Evolutionary conservation across 2,329 filamentous ascomycete genomes (phyloP).

Genomic region (Neonectria magnoliae): DNA sequence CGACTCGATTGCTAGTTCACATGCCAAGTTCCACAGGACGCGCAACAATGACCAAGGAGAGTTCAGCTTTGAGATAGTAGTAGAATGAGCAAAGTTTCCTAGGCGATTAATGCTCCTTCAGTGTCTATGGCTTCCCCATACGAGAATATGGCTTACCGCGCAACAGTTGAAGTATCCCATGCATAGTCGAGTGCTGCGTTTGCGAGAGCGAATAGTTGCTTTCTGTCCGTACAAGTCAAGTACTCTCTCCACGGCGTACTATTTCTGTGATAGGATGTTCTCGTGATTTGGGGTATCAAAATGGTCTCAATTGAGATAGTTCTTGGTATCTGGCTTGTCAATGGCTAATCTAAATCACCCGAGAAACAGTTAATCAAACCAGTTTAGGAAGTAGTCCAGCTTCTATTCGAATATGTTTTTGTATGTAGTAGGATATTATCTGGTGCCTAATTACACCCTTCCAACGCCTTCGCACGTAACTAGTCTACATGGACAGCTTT

Average conservation of each 20-base stretch:
- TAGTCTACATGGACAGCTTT: neutral
- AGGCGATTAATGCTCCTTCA: neutral
- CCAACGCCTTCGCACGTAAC: constrained; percentile 27
- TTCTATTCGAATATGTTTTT: neutral
- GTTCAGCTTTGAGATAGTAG: accelerated
- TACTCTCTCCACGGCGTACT: neutral
- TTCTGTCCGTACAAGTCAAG: neutral
- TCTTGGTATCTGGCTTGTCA: neutral
- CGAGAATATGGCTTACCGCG: neutral
- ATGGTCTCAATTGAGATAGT: neutral
- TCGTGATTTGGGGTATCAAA: neutral
- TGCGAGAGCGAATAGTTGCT: neutral
- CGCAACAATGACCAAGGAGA: neutral
- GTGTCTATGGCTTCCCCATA: neutral
- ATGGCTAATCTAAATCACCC: no score
- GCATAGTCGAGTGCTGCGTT: neutral
- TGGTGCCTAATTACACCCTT: neutral
- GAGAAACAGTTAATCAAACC: neutral
- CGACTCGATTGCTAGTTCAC: neutral
- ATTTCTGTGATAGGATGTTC: no score
- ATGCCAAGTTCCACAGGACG: neutral
- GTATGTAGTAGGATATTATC: constrained; percentile 20
- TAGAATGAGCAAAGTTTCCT: neutral
- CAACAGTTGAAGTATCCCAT: neutral
- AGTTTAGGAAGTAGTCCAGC: neutral